Percentiles rank a stretch among this genome's conserved stretches.
Conservation (phyloP, 2,329 filamentous ascomycete species). For the Colletotrichum neosansevieriae region DNA sequence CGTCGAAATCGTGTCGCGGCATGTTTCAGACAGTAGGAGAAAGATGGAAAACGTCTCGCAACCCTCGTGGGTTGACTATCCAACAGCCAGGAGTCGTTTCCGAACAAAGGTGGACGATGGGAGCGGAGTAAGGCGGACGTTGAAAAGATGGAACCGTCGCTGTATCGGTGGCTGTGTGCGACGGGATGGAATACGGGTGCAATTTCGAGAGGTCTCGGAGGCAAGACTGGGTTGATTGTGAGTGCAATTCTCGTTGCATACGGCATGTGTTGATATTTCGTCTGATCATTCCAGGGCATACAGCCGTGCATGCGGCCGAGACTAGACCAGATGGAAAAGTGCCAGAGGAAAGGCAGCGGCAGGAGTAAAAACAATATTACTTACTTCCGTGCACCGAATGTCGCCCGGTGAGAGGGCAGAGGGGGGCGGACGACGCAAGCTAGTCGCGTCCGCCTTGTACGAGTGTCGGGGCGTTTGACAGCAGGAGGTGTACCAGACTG, state of each 20-base stretch:
- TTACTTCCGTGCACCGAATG: conserved; percentile 30
- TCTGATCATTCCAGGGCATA: conserved; percentile 28
- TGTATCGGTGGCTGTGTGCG: conserved; percentile 17
- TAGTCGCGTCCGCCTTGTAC: conserved; percentile 10
- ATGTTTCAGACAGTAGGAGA: conserved; percentile 41
- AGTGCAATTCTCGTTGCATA: conserved; percentile 22
- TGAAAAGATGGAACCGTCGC: conserved; percentile 2
- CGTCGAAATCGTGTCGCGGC: conserved; percentile 42
- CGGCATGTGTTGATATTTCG: neutral
- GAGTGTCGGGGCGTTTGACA: conserved; percentile 6
- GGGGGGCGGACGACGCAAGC: conserved; percentile 16
- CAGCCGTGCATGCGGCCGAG: conserved; percentile 8
- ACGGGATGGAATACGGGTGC: conserved; percentile 19
- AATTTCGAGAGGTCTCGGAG: conserved; percentile 35
- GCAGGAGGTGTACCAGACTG: conserved; percentile 4
- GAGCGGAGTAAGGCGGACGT: conserved; percentile 3
- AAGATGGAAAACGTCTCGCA: conserved; percentile 15
- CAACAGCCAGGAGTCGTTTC: conserved; percentile 21
- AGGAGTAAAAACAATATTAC: conserved; percentile 23
- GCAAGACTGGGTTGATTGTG: conserved; percentile 30
- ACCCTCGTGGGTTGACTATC: conserved; percentile 31
- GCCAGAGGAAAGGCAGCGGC: conserved; percentile 8
- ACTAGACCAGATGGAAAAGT: conserved; percentile 7
- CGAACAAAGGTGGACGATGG: conserved; percentile 1
- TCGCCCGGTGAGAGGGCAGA: conserved; percentile 25